Evolutionary conservation across 805 yeast genomes (phyloP), one percentile per base, ranked within the genome.

Genomic region (Cyberlindnera galapagoensis): DNA sequence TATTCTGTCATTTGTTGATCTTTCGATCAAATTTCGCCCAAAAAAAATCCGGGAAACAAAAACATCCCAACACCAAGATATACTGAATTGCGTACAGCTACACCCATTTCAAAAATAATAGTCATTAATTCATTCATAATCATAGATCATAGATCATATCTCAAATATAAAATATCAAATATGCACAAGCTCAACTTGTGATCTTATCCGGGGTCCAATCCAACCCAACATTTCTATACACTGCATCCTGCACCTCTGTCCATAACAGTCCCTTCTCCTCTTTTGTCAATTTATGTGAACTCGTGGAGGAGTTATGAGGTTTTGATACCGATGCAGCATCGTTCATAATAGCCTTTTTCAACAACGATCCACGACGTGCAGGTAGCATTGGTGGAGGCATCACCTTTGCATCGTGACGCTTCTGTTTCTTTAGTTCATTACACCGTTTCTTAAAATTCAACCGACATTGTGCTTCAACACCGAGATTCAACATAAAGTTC

Each of bases 401-500:
- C 28, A 19, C 26, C 37, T 50, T 51, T 24, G n/a, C n/a, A n/a
- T n/a, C n/a, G n/a, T 53, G 57, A 15, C 49, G 46, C 42, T 67
- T 66, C 49, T 57, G 54, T 44, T 57, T 62, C 43, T 71, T 71
- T 44, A 64, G 50, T 21, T 64, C 68, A 20, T 65, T 56, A 40
- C 81, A 69, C 26, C 62, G 60, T 30, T 59, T 59, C 46, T 74
- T 74, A 50, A 75, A 81, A 46, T 81, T 86, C 21, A 61, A 59
- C 14, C 85, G 65, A 44, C 86, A 77, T 51, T 81, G 86, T 11
- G 78, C 74, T 44, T 79, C 86, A 29, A 80, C 80, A 4, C 75
- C 83, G 19, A 79, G 59, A 47, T 75, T 76, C 22, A 79, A 54
- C 22, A 77, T 45, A 46, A 71, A 81, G 54, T 79, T 80, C 42